Conservation (phyloP, 164 flowering plant species). For the Saururus chinensis region DNA sequence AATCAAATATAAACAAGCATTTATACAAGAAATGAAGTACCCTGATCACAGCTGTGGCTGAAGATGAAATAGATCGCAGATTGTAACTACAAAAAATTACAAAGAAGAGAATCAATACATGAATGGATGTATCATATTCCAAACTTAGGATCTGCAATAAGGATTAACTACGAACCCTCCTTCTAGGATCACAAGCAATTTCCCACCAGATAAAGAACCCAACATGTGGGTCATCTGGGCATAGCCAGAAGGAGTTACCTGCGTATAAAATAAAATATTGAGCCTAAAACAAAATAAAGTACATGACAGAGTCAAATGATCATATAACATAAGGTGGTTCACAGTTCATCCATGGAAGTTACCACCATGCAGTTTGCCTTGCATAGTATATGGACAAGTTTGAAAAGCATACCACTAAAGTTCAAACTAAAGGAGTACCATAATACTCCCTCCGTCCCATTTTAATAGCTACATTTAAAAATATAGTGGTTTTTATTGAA, state of each 20-base stretch:
- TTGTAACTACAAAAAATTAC: not conserved
- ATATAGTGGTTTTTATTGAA: too few relatives aligned
- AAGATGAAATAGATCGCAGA: slow-evolving; percentile 2
- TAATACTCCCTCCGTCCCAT: too few relatives aligned
- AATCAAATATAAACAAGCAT: not conserved
- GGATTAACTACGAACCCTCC: slow-evolving; percentile 71
- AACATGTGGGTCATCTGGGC: slow-evolving; percentile 84
- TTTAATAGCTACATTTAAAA: too few relatives aligned
- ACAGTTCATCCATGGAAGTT: too few relatives aligned
- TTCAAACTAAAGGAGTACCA: too few relatives aligned
- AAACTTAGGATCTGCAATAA: not conserved
- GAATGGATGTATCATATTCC: not conserved
- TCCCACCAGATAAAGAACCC: slow-evolving; percentile 55
- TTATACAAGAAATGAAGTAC: not conserved
- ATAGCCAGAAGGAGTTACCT: slow-evolving; percentile 95
- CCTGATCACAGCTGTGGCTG: slow-evolving; percentile 2
- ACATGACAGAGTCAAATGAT: not conserved
- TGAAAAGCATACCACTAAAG: too few relatives aligned
- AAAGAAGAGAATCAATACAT: not conserved
- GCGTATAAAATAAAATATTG: not conserved
- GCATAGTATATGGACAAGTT: too few relatives aligned
- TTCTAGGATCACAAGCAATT: slow-evolving; percentile 89
- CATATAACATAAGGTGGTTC: not conserved
- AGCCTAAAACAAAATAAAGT: not conserved
- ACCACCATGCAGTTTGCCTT: too few relatives aligned